Evolutionary conservation across 305 asterid genomes (phyloP), one percentile per base, ranked within the genome.

Genomic region (Fraxinus baroniana): DNA sequence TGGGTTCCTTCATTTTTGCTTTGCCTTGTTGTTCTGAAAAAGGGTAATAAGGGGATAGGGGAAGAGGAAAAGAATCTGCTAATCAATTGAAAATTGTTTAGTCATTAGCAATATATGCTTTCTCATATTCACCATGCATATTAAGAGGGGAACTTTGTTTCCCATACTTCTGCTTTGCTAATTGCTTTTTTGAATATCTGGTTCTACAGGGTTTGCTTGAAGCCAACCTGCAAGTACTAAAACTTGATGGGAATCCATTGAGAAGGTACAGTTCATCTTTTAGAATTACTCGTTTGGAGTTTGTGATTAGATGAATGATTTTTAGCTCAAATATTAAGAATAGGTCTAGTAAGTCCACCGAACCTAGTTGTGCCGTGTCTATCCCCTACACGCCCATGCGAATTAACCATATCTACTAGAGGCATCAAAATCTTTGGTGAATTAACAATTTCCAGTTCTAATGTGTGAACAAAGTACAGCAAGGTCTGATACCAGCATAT

Each of bases 121-220:
- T 80, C 64, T 57, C 79, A 33, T 39, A 22, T 74, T 46, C 74
- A 9, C n/a, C 78, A 20, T 75, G 46, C 75, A 37, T 39, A 2
- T 15, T 49, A 26, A 22, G 71, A 26, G 49, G 35, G 70, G 28
- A 72, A 64, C 41, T 78, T 74, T 37, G 77, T 33, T 3, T 55
- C 70, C 32, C 8, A 20, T 26, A 17, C 13, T 41, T 79, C 52
- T 26, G 10, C 57, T 74, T 72, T 20, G 26, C 80, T 64, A 83
- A 84, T 60, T 82, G 84, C 74, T 78, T 28, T 78, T 76, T 70
- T 13, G 10, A 77, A 70, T 18, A 81, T 36, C 82, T 83, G 57
- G 36, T 78, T 79, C 79, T 87, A 87, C 95, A 96, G 98, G 99
- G 98, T 80, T 87, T 94, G 89, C 97, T 96, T 39, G 99, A 96